Base-by-base conservation (phyloP, 768 basidiomycete genomes). In the Russula virescens region DNA sequence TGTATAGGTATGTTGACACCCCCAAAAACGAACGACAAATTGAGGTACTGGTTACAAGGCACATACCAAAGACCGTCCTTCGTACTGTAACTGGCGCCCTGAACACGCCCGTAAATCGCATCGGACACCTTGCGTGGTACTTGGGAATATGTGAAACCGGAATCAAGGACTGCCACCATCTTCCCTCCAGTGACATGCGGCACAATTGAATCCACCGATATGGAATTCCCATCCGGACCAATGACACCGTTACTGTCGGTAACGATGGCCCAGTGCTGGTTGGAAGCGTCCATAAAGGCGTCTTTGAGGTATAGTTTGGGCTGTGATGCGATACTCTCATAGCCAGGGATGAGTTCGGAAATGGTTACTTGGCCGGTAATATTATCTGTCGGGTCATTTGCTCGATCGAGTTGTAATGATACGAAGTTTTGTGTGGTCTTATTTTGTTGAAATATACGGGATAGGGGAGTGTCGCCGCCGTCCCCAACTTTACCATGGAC, bases 221-320 rank as follows among this genome's bases (percentile, higher is more conserved):
- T 85, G 13, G 81, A 72, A 25, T 81, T 75, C 25, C 89, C 88
- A 68, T 91, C 89, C 0, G 90, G 90, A 8, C 90, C 90, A 65
- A 88, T 85, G 51, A 92, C 82, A 26, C 86, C 88, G 49, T 76
- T 73, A 65, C 80, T 79, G 74, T 91, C 88, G 0, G 86, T 85
- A 58, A 86, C 72, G 14, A 84, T 78, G 68, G 90, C 88, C 89
- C 89, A 92, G 72, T 92, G 90, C 74, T 91, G 90, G 68, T 90
- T 87, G 70, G 79, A 76, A 70, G 82, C 72, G 34, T 87, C 75
- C 46, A 87, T 72, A 61, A 75, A 76, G 67, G 83, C 87, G 25
- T 77, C 82, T 67, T 87, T 82, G 18, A 92, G 82, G 57, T 81
- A 75, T 47, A 91, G 77, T 70, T 87, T 80, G 1, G 88, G 83